Evolutionary conservation across 441 rosid species (phyloP).

Genomic region (Croton laevigatus): DNA sequence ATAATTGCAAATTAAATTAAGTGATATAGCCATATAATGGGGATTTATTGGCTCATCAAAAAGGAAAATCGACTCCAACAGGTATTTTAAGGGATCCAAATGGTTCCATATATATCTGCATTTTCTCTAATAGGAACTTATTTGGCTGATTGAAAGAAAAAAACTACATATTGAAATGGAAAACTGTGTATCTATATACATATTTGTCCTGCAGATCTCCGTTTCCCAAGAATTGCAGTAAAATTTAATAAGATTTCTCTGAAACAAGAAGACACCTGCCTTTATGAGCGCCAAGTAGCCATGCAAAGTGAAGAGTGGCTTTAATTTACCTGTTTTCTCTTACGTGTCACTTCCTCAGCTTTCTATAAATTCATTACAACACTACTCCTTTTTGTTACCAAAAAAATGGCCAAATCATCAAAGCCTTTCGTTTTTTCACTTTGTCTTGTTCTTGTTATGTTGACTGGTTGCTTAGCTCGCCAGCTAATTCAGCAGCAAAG

Average conservation of each 20-base stretch:
- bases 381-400: background rate
- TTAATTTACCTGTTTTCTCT: background rate
- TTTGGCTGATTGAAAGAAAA: too few species aligned
- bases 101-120: too few species aligned
- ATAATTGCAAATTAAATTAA: too few species aligned
- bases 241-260: background rate
- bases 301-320: slow-evolving; percentile 63
- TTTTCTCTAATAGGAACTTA: too few species aligned
- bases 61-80: too few species aligned
- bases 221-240: too few species aligned
- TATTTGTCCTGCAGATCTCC: too few species aligned
- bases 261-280: slow-evolving; percentile 30
- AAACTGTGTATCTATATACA: too few species aligned
- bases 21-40: too few species aligned
- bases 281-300: slow-evolving; percentile 35
- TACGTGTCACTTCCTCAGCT: slow-evolving; percentile 9
- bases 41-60: too few species aligned
- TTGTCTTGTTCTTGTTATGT: slow-evolving; percentile 30
- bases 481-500: slow-evolving; percentile 22
- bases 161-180: too few species aligned
- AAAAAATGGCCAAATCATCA: slow-evolving; percentile 29
- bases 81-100: too few species aligned
- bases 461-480: slow-evolving; percentile 36
- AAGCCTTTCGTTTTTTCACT: slow-evolving; percentile 37
- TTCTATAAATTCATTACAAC: slow-evolving; percentile 26